Evolutionary conservation across 495 filamentous ascomycete species (phyloP).

Genomic region (Pyrenula massariospora): DNA sequence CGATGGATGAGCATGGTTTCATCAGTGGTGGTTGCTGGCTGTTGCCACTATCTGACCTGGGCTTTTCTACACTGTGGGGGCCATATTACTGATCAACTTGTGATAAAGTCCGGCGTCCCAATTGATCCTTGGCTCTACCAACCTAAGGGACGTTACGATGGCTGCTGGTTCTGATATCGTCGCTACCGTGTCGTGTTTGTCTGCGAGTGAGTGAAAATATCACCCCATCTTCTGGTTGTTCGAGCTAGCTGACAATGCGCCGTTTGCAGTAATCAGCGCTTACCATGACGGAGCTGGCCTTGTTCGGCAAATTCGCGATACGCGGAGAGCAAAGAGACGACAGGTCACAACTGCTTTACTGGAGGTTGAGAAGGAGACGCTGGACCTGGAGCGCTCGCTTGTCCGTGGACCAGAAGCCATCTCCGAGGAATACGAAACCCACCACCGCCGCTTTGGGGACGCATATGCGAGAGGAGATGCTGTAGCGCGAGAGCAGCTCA

Average conservation of each 20-base stretch:
- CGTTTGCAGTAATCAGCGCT: slow-evolving; percentile 23
- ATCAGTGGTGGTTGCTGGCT: too few relatives aligned
- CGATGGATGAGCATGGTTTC: too few relatives aligned
- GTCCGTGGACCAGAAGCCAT: slow-evolving; percentile 16
- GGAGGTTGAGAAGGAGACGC: neutral
- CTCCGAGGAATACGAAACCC: slow-evolving; percentile 16
- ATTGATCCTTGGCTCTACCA: too few relatives aligned
- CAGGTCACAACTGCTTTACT: slow-evolving; percentile 1
- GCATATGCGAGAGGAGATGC: slow-evolving; percentile 26
- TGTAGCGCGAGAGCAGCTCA: slow-evolving; percentile 24
- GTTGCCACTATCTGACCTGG: too few relatives aligned
- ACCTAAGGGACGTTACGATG: too few relatives aligned
- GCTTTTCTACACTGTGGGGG: too few relatives aligned
- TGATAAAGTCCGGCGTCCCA: too few relatives aligned
- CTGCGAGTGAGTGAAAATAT: slow-evolving; percentile 20
- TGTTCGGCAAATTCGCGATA: slow-evolving; percentile 22
- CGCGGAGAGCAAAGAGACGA: slow-evolving; percentile 16
- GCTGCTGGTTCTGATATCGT: slow-evolving; percentile 9
- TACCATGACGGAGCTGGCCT: slow-evolving; percentile 29
- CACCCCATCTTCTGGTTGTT: neutral
- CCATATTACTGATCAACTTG: too few relatives aligned
- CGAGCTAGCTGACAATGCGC: neutral
- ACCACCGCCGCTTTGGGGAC: slow-evolving; percentile 16
- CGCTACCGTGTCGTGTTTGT: slow-evolving; percentile 21
- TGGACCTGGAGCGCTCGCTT: slow-evolving; percentile 24